Evolutionary conservation across 176 grass and related monocot species (phyloP).

Genomic region (Metroxylon sagu): DNA sequence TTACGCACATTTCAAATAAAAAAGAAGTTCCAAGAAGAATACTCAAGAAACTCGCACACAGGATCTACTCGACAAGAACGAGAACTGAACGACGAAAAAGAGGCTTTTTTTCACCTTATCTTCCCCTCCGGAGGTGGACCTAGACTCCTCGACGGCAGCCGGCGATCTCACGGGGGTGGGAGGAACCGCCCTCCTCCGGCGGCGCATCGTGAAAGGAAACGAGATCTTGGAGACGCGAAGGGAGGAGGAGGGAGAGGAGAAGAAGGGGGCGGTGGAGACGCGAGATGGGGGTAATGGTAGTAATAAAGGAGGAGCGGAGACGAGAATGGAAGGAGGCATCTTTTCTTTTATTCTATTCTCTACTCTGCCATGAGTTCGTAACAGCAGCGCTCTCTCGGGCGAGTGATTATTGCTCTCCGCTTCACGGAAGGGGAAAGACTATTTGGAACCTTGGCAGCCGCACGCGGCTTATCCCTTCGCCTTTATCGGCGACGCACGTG

Average conservation of each 20-base stretch:
- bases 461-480: too few relatives aligned
- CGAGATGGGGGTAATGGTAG: background rate
- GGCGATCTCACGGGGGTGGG: background rate
- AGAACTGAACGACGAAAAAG: conserved; percentile 10
- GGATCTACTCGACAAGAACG: background rate
- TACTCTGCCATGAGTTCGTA: too few relatives aligned
- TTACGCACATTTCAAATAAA: too few relatives aligned
- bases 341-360: background rate
- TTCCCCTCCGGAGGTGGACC: conserved; percentile 8
- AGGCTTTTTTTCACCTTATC: background rate
- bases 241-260: background rate
- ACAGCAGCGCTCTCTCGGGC: too few relatives aligned
- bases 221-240: conserved; percentile 5
- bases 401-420: too few relatives aligned
- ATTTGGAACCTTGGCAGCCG: too few relatives aligned
- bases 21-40: too few relatives aligned
- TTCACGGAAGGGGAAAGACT: too few relatives aligned
- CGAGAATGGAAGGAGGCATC: conserved; percentile 25
- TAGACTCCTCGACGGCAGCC: background rate
- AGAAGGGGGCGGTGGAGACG: background rate
- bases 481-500: too few relatives aligned
- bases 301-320: conserved; percentile 4
- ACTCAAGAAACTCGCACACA: too few relatives aligned
- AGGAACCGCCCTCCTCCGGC: conserved; percentile 15
- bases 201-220: conserved; percentile 21